Percentiles rank a stretch among this genome's conserved stretches.
These are phyloP conservation scores for Ascochyta fabae DNA, from an alignment of 2,329 filamentous ascomycete species.

Conservation along the genomic window DNA sequence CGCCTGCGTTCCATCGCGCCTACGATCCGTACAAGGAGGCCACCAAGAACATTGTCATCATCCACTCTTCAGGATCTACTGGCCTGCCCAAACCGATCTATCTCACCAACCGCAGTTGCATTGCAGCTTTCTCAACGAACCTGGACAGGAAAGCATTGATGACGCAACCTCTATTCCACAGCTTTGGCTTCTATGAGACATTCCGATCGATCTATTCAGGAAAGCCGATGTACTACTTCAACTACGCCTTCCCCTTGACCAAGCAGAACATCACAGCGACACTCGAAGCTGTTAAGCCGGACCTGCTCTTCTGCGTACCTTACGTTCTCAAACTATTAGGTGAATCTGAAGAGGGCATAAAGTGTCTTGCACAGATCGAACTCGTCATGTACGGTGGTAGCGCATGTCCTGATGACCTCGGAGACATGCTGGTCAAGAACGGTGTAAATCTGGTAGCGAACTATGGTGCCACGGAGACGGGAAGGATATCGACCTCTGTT, in stretches of 20 bases:
- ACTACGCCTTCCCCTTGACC: slow-evolving; percentile 30
- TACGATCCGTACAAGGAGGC: slow-evolving; percentile 34
- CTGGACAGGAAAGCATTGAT: slow-evolving; percentile 31
- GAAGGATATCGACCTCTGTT: slow-evolving; percentile 67
- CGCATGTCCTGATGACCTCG: slow-evolving; percentile 65
- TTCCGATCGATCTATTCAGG: slow-evolving; percentile 34
- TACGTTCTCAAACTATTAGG: slow-evolving; percentile 69
- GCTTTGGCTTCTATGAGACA: slow-evolving; percentile 32
- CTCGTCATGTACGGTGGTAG: slow-evolving; percentile 65
- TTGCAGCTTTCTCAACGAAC: slow-evolving; percentile 27
- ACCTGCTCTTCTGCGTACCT: slow-evolving; percentile 67
- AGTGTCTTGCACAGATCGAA: slow-evolving; percentile 55
- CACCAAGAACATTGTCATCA: slow-evolving; percentile 48
- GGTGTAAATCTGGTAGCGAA: slow-evolving; percentile 64
- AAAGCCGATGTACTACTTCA: slow-evolving; percentile 34
- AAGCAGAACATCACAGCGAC: slow-evolving; percentile 25
- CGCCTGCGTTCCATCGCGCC: slow-evolving; percentile 21
- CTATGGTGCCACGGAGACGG: slow-evolving; percentile 68
- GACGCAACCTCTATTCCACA: slow-evolving; percentile 36
- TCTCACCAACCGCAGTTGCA: slow-evolving; percentile 57
- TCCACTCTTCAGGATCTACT: slow-evolving; percentile 64
- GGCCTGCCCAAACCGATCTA: slow-evolving; percentile 69
- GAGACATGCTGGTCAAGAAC: slow-evolving; percentile 58
- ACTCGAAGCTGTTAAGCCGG: slow-evolving; percentile 43
- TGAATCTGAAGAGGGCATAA: slow-evolving; percentile 63